Percentiles rank a stretch among this genome's conserved stretches.
Evolutionary conservation across 257 asterid species (phyloP).

Genomic region (Marsdenia floribunda): DNA sequence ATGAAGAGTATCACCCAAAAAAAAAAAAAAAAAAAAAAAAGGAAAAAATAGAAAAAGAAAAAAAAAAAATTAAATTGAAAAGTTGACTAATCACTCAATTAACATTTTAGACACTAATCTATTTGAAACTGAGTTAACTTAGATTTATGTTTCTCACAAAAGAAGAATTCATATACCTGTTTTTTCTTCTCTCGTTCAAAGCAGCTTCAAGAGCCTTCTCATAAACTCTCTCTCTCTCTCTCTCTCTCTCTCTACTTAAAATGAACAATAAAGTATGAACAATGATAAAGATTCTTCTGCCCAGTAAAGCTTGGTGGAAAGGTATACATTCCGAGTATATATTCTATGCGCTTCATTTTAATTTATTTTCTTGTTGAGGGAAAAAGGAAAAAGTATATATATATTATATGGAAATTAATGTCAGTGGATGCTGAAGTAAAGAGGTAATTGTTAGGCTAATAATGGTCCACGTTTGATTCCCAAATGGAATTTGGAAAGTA

Average conservation of each 20-base stretch:
- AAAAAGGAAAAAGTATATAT: too few relatives aligned
- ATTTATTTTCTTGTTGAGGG: too few relatives aligned
- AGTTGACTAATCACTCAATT: too few relatives aligned
- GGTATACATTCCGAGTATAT: background rate
- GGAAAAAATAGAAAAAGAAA: too few relatives aligned
- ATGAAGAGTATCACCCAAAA: too few relatives aligned
- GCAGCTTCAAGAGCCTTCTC: too few relatives aligned
- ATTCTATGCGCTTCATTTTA: background rate
- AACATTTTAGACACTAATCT: too few relatives aligned
- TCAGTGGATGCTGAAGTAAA: background rate
- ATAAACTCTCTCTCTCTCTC: too few relatives aligned
- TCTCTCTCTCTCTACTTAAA: background rate
- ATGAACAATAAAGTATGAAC: background rate
- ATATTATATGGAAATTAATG: background rate
- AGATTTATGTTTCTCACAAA: too few relatives aligned
- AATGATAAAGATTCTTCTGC: background rate
- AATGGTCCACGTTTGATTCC: constrained; percentile 9
- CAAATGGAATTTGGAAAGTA: background rate
- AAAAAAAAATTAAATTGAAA: too few relatives aligned
- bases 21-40: too few relatives aligned
- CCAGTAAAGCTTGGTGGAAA: background rate
- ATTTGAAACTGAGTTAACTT: too few relatives aligned
- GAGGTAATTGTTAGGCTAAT: background rate
- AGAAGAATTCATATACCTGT: background rate
- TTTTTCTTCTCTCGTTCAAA: background rate